Evolutionary conservation across 176 grass and related monocot genomes (phyloP).

Genomic region (Oropetium thomaeum): DNA sequence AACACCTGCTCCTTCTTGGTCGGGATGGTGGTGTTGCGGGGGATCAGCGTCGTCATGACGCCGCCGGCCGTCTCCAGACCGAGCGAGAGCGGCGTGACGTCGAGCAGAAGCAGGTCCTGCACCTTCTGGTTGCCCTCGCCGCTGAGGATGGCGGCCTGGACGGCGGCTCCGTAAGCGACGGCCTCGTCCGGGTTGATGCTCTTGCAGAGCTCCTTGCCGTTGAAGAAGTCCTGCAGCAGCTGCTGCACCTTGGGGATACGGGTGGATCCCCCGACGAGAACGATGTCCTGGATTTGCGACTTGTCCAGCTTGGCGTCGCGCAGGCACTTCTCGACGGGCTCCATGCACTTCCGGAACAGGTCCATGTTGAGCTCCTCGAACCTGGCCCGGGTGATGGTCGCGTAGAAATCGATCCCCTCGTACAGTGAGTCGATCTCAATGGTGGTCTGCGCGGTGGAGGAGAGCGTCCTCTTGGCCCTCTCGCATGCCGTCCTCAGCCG

Average conservation of each 20-base stretch:
- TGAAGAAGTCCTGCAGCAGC: constrained; percentile 74
- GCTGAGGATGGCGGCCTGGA: constrained; percentile 69
- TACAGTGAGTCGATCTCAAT: constrained; percentile 69
- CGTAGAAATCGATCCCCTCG: constrained; percentile 71
- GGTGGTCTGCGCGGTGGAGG: constrained; percentile 66
- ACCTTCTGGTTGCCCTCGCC: constrained; percentile 73
- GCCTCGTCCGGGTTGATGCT: constrained; percentile 95
- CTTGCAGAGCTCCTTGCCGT: constrained; percentile 84
- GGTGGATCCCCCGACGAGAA: constrained; percentile 73
- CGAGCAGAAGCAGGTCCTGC: constrained; percentile 65
- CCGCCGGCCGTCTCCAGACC: constrained; percentile 70
- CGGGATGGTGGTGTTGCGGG: constrained; percentile 75
- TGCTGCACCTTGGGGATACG: constrained; percentile 85
- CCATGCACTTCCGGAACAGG: constrained; percentile 78
- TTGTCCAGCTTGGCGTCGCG: constrained; percentile 79
- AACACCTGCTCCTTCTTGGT: constrained; percentile 80
- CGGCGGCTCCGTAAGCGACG: constrained; percentile 69
- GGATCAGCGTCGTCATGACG: constrained; percentile 63
- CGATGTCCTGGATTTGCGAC: constrained; percentile 56
- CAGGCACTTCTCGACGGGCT: constrained; percentile 73
- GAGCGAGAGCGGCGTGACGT: constrained; percentile 77
- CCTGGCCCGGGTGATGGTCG: constrained; percentile 60
- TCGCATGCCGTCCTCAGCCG: constrained; percentile 65
- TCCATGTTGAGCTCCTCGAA: constrained; percentile 94
- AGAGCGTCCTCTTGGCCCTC: constrained; percentile 74